Evolutionary conservation across 2,329 filamentous ascomycete species (phyloP), one percentile per base, ranked within the genome.

Genomic region (Ascochyta fabae): DNA sequence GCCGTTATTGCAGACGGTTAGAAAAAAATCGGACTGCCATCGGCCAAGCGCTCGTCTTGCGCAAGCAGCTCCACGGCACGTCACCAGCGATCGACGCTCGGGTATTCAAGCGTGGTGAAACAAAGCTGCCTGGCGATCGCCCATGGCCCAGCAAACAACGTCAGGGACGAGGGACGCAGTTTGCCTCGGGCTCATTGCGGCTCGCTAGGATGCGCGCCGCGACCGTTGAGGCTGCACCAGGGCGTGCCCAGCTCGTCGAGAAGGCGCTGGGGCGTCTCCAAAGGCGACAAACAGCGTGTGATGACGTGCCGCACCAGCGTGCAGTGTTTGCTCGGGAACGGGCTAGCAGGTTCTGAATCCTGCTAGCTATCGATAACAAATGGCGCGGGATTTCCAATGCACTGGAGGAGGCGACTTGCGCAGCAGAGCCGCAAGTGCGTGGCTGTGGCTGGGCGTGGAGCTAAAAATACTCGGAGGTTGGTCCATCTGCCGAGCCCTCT

Each of bases 341-440:
- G 23, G 41, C 26, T 22, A 22, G n/a, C 24, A 33, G 29, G 19
- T 31, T 24, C 8, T n/a, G 9, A 43, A 23, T 31, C 19, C 3
- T n/a, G 19, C 38, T 42, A 50, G 19, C 38, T 42, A 50, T 44
- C 48, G 48, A 44, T 50, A 43, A 22, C 39, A 40, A 40, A 50
- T 16, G 35, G 27, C 52, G 33, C 19, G 19, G 19, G 19, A 9
- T 19, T 33, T 22, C 19, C 26, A 8, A 6, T 29, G 12, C 4
- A 1, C 29, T 15, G 9, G 12, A 13, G 42, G 31, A 35, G 42
- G 53, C 53, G 42, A 47, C 12, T 27, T 49, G 52, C 46, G 35
- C 27, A 46, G 53, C 46, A 56, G 47, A 56, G 52, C 52, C 52
- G 52, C 52, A 46, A 29, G 31, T 31, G n/a, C 45, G 41, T 40